These are phyloP conservation scores for Alternaria alternata DNA, from an alignment of 2,329 filamentous ascomycete genomes.

Conservation along the genomic window DNA sequence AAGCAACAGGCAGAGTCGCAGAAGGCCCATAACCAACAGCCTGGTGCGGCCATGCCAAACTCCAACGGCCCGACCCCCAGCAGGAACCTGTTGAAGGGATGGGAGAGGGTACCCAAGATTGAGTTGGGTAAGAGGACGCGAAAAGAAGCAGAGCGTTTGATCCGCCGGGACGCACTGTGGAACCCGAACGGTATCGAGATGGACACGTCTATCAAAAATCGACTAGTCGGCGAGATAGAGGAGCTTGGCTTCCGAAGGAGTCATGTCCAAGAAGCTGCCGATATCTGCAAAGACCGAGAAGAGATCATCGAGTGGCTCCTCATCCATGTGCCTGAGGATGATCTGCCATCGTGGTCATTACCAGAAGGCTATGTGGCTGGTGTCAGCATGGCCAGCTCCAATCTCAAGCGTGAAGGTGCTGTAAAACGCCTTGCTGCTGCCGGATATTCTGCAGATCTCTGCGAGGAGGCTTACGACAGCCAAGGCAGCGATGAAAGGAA, in stretches of 20 bases:
- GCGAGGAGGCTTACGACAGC: conserved; percentile 77
- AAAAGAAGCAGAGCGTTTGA: conserved; percentile 77
- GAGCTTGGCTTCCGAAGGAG: conserved; percentile 87
- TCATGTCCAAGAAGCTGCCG: conserved; percentile 87
- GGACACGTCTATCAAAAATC: conserved; percentile 62
- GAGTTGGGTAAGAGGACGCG: conserved; percentile 89
- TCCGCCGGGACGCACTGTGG: conserved; percentile 83
- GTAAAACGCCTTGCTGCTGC: conserved; percentile 82
- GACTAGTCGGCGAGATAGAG: conserved; percentile 75
- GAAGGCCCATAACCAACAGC: conserved; percentile 66
- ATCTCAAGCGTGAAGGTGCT: conserved; percentile 81
- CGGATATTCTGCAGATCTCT: conserved; percentile 87
- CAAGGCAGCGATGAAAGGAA: conserved; percentile 75
- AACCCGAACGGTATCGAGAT: conserved; percentile 80
- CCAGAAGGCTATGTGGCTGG: conserved; percentile 92
- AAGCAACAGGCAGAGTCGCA: conserved; percentile 65
- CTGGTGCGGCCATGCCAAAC: conserved; percentile 41
- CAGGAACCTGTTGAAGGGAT: conserved; percentile 70
- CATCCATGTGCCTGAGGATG: conserved; percentile 96
- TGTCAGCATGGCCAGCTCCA: conserved; percentile 82
- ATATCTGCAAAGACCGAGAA: conserved; percentile 87
- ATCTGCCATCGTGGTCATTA: conserved; percentile 89
- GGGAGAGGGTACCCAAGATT: conserved; percentile 86
- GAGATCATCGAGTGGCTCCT: conserved; percentile 96
- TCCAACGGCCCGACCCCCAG: conserved; percentile 42